These are phyloP conservation scores for Linum trigynum DNA, from an alignment of 345 rosid species.

Conservation along the genomic window DNA sequence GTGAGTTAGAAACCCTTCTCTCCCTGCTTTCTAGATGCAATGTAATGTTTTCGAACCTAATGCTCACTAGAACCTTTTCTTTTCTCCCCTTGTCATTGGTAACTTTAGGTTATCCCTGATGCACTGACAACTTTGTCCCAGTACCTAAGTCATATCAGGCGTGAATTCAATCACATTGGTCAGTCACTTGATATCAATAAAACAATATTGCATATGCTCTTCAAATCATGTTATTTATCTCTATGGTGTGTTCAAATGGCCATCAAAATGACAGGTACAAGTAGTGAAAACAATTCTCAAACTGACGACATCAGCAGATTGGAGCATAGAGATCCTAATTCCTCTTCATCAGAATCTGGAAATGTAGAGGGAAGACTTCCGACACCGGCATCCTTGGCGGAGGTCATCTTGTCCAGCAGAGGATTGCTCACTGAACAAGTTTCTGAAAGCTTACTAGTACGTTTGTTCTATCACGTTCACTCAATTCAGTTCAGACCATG, in stretches of 20 bases:
- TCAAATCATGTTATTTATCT: background rate
- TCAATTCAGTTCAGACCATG: background rate
- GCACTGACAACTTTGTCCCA: slow-evolving; percentile 60
- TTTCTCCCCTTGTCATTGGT: slow-evolving; percentile 7
- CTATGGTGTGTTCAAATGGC: slow-evolving; percentile 10
- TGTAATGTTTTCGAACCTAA: slow-evolving; percentile 1
- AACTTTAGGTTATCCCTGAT: slow-evolving; percentile 52
- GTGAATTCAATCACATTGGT: slow-evolving; percentile 46
- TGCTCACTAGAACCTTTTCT: background rate
- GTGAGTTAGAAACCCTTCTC: slow-evolving; percentile 29
- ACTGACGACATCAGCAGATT: slow-evolving; percentile 18
- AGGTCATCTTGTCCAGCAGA: slow-evolving; percentile 45
- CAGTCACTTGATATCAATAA: slow-evolving; percentile 15
- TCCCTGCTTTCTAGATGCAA: background rate
- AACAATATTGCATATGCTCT: background rate
- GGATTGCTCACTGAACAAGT: slow-evolving; percentile 50
- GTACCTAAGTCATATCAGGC: slow-evolving; percentile 39
- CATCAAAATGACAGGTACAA: slow-evolving; percentile 30
- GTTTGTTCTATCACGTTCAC: slow-evolving; percentile 13
- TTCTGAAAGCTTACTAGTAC: slow-evolving; percentile 47
- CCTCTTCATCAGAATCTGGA: slow-evolving; percentile 20
- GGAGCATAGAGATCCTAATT: slow-evolving; percentile 30
- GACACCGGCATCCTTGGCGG: slow-evolving; percentile 62
- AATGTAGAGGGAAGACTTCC: slow-evolving; percentile 44
- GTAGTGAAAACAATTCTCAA: slow-evolving; percentile 26